Evolutionary conservation across 768 basidiomycete genomes (phyloP).

Genomic region (Leccinum variicolor): DNA sequence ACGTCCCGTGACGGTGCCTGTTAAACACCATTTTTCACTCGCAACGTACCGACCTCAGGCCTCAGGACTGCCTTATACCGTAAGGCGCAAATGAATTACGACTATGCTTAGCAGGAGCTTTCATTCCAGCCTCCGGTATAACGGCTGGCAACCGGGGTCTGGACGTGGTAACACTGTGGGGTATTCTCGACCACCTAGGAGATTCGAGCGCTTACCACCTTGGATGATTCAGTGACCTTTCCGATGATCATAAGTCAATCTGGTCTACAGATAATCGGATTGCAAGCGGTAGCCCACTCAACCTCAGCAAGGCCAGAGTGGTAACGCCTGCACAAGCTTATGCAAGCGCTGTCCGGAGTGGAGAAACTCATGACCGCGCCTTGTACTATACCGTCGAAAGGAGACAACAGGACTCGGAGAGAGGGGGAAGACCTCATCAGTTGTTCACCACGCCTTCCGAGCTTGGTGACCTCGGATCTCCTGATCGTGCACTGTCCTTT

Average conservation of each 20-base stretch:
- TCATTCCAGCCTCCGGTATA: neutral
- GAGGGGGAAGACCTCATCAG: neutral
- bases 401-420: slow-evolving; percentile 6
- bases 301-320: neutral
- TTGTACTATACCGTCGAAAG: slow-evolving; percentile 20
- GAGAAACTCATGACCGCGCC: slow-evolving; percentile 5
- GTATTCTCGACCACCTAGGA: neutral
- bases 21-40: neutral
- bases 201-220: neutral
- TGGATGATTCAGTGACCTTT: neutral
- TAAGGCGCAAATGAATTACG: slow-evolving; percentile 6
- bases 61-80: neutral
- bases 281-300: neutral
- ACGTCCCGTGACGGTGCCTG: too few relatives aligned
- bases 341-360: slow-evolving; percentile 11
- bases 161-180: neutral
- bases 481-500: slow-evolving; percentile 25
- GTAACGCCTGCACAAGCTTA: slow-evolving; percentile 23
- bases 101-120: slow-evolving; percentile 1
- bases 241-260: slow-evolving; percentile 4
- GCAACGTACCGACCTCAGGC: neutral
- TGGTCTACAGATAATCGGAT: neutral
- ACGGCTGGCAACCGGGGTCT: neutral
- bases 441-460: slow-evolving; percentile 1
- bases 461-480: neutral